A percentile compares a stretch with the other conserved stretches of the same genome.
These are phyloP conservation scores for Phalaenopsis hybrid DNA, from an alignment of 116 monocot species.

Conservation along the genomic window DNA sequence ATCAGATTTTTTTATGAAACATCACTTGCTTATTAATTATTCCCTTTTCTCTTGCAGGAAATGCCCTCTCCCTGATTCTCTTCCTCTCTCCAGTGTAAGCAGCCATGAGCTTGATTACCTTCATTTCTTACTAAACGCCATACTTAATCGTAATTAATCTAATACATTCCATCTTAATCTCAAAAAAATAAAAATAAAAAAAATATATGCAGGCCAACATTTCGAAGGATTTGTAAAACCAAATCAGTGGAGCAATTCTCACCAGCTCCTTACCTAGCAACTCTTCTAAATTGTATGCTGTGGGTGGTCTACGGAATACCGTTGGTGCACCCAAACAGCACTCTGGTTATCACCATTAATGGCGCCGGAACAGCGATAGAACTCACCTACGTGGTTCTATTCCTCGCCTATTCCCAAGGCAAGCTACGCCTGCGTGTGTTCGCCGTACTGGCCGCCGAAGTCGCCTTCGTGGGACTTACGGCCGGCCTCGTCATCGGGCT, in stretches of 20 bases:
- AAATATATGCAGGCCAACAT: conserved; percentile 15
- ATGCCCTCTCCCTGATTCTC: neutral
- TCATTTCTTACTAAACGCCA: too few relatives aligned
- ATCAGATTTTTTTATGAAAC: too few relatives aligned
- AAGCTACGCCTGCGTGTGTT: conserved; percentile 9
- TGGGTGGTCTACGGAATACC: conserved; percentile 27
- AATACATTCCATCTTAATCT: too few relatives aligned
- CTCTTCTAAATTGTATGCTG: conserved; percentile 25
- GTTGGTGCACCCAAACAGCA: conserved; percentile 23
- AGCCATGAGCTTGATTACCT: neutral
- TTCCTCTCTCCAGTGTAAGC: conserved; percentile 3
- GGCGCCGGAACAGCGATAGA: conserved; percentile 18
- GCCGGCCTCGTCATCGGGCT: conserved; percentile 13
- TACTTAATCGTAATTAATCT: too few relatives aligned
- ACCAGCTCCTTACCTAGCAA: conserved; percentile 21
- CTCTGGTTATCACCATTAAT: conserved; percentile 21
- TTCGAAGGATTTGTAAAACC: conserved; percentile 17
- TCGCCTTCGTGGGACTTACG: conserved; percentile 7
- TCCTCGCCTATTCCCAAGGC: conserved; percentile 15
- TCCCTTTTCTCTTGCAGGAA: conserved; percentile 1
- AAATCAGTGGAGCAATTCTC: conserved; percentile 29
- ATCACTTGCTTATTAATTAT: too few relatives aligned
- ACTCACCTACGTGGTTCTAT: conserved; percentile 21
- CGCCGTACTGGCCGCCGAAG: conserved; percentile 2
- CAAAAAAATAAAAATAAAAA: too few relatives aligned